These are phyloP conservation scores for Penicillium mononematosum DNA, from an alignment of 495 filamentous ascomycete genomes.

Conservation along the genomic window DNA sequence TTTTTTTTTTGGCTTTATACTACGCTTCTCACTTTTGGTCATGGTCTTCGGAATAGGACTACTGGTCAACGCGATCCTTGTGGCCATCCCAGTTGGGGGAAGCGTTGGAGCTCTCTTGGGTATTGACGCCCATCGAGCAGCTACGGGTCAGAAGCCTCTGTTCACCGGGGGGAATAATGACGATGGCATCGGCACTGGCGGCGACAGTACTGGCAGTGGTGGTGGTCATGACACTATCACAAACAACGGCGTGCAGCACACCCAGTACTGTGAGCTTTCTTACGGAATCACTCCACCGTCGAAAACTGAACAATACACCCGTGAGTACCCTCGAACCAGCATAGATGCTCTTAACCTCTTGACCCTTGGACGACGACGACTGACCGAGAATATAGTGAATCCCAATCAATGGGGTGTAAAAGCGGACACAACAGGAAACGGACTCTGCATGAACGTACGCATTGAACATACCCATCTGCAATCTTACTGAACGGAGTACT, in stretches of 20 bases:
- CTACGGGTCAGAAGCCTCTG: constrained; percentile 28
- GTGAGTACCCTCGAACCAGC: constrained; percentile 19
- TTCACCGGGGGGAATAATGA: constrained; percentile 20
- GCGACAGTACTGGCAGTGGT: constrained; percentile 8
- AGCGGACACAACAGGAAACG: constrained; percentile 2
- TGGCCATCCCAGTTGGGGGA: constrained; percentile 41
- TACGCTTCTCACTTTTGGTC: neutral
- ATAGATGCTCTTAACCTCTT: neutral
- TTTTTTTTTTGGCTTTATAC: constrained; percentile 1
- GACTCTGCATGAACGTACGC: constrained; percentile 35
- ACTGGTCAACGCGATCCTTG: constrained; percentile 38
- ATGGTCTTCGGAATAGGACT: constrained; percentile 23
- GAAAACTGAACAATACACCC: constrained; percentile 22
- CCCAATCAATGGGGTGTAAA: constrained; percentile 37
- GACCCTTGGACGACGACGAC: constrained; percentile 4
- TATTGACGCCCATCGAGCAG: constrained; percentile 37
- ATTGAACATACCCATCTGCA: neutral
- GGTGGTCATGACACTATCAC: constrained; percentile 6
- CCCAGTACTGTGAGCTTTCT: constrained; percentile 24
- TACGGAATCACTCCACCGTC: constrained; percentile 28
- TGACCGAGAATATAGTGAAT: constrained; percentile 26
- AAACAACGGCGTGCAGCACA: constrained; percentile 19
- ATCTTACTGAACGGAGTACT: neutral
- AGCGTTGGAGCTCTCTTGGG: constrained; percentile 39
- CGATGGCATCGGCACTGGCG: constrained; percentile 2